Evolutionary conservation across 805 yeast genomes (phyloP).

Genomic region (Ogataea chonburiensis): DNA sequence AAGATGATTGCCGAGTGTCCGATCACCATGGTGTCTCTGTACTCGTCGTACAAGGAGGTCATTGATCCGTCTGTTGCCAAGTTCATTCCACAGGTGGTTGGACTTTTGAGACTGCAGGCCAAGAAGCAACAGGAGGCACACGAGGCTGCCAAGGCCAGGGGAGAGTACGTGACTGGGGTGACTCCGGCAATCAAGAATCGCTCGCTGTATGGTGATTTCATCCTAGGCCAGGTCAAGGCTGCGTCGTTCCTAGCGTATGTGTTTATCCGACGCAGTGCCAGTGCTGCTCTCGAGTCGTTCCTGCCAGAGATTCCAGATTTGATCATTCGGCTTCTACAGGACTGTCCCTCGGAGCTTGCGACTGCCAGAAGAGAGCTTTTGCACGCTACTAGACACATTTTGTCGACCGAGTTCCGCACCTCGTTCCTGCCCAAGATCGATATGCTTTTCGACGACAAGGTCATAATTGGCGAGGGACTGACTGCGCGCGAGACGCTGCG

Average conservation of each 20-base stretch:
- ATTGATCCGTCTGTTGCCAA: constrained; percentile 68
- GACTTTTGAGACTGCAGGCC: constrained; percentile 72
- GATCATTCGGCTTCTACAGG: constrained; percentile 81
- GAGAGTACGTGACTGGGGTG: constrained; percentile 64
- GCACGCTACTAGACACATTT: constrained; percentile 93
- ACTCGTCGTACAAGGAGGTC: constrained; percentile 79
- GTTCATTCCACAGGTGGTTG: constrained; percentile 80
- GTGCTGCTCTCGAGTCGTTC: constrained; percentile 57
- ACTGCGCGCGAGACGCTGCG: constrained; percentile 87
- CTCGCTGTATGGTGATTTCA: constrained; percentile 80
- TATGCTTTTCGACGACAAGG: constrained; percentile 78
- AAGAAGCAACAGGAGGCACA: constrained; percentile 74
- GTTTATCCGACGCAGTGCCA: constrained; percentile 78
- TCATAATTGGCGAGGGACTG: constrained; percentile 87
- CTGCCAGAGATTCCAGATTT: constrained; percentile 78
- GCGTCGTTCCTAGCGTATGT: constrained; percentile 93
- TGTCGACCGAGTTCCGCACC: constrained; percentile 82
- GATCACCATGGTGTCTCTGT: constrained; percentile 89
- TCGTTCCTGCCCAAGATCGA: constrained; percentile 85
- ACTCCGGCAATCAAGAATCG: constrained; percentile 76
- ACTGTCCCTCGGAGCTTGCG: constrained; percentile 91
- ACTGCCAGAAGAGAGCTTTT: constrained; percentile 88
- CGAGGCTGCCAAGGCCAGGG: constrained; percentile 51
- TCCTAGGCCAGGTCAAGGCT: constrained; percentile 92
- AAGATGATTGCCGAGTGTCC: constrained; percentile 96